Evolutionary conservation across 1,284 basidiomycete species (phyloP).

Genomic region (Malassezia slooffiae): DNA sequence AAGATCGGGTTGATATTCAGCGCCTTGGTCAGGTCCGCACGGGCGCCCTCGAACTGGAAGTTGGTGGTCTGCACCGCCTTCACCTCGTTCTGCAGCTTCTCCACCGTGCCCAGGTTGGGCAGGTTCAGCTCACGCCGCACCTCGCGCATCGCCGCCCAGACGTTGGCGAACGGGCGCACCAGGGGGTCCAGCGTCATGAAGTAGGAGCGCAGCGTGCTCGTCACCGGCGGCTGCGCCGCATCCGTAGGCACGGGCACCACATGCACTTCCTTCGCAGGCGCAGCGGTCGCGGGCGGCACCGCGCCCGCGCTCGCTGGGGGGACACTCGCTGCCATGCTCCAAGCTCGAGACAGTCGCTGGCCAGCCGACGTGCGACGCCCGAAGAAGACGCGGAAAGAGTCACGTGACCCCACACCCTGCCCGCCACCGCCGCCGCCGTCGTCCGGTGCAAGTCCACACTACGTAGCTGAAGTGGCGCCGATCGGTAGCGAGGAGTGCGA

Average conservation of each 20-base stretch:
- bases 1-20: slow-evolving; percentile 87
- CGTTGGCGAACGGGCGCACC: slow-evolving; percentile 24
- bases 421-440: no score
- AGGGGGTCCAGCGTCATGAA: slow-evolving; percentile 24
- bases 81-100: slow-evolving; percentile 38
- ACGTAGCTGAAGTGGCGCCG: background rate
- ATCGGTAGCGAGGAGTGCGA: background rate
- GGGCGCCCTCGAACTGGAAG: slow-evolving; percentile 90
- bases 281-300: slow-evolving; percentile 1
- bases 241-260: slow-evolving; percentile 4
- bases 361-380: background rate
- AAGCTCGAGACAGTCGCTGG: no score
- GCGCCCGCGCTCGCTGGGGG: slow-evolving; percentile 1
- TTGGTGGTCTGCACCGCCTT: slow-evolving; percentile 77
- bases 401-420: no score
- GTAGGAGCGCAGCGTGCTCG: slow-evolving; percentile 10
- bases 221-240: slow-evolving; percentile 2
- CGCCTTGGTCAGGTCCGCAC: slow-evolving; percentile 89
- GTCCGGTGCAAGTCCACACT: no score
- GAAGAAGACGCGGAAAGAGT: slow-evolving; percentile 6
- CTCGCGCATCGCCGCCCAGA: slow-evolving; percentile 20
- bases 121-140: slow-evolving; percentile 31
- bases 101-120: slow-evolving; percentile 41
- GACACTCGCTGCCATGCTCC: no score
- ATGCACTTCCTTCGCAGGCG: slow-evolving; percentile 1